Conservation (phyloP, 441 rosid species). For the Mallotus japonicus region DNA sequence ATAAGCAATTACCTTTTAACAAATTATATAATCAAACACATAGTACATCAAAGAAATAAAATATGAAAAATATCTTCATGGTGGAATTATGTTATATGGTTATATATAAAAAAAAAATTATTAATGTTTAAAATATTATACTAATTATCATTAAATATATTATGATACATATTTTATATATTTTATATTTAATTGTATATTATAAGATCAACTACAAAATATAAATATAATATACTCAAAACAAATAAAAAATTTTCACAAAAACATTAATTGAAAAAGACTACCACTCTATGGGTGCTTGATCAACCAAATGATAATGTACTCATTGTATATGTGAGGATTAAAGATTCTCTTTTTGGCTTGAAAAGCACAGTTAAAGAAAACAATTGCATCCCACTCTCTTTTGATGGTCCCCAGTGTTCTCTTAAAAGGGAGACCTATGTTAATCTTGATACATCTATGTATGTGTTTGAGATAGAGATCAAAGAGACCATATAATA, state of each 20-base stretch:
- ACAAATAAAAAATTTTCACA: background rate
- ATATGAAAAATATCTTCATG: background rate
- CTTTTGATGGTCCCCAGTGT: slow-evolving; percentile 10
- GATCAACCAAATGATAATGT: slow-evolving; percentile 19
- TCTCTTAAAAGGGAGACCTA: slow-evolving; percentile 13
- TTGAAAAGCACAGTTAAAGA: slow-evolving; percentile 36
- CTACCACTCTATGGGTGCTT: slow-evolving; percentile 7
- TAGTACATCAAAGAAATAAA: background rate
- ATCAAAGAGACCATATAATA: slow-evolving; percentile 22
- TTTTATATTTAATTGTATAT: too few species aligned
- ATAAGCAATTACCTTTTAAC: too few species aligned
- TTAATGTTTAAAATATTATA: too few species aligned
- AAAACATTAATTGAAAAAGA: slow-evolving; percentile 9
- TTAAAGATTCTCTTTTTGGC: slow-evolving; percentile 34
- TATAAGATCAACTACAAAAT: too few species aligned
- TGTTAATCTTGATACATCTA: background rate
- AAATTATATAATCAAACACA: too few species aligned
- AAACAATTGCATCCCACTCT: slow-evolving; percentile 25
- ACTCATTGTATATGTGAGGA: slow-evolving; percentile 21
- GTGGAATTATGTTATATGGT: background rate
- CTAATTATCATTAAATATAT: too few species aligned
- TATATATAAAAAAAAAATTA: background rate
- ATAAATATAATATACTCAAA: too few species aligned
- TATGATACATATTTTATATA: too few species aligned
- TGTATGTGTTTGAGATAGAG: slow-evolving; percentile 8